Percentiles rank a stretch among this genome's conserved stretches.
These are phyloP conservation scores for Mollisia scopiformis DNA, from an alignment of 2,329 filamentous ascomycete species.

Conservation along the genomic window DNA sequence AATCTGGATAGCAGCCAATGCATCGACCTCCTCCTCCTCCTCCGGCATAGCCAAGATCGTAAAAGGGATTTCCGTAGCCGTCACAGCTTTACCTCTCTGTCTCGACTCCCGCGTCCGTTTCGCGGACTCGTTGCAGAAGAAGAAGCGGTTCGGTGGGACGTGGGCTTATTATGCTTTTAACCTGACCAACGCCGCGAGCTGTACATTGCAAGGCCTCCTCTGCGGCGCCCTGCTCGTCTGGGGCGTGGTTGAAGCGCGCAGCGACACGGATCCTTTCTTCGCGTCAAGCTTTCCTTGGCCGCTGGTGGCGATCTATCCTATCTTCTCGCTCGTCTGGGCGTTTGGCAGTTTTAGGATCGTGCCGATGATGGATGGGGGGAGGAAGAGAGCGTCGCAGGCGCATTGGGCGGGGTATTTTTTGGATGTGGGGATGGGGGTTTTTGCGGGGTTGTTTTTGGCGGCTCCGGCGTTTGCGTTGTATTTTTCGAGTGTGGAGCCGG, in stretches of 20 bases:
- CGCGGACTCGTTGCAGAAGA: neutral
- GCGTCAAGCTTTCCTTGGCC: slow-evolving; percentile 9
- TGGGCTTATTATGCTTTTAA: slow-evolving; percentile 6
- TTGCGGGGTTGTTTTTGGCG: slow-evolving; percentile 8
- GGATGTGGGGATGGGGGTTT: slow-evolving; percentile 8
- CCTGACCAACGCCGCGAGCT: slow-evolving; percentile 3
- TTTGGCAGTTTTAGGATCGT: neutral
- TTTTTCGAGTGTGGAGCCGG: neutral
- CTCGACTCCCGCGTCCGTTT: slow-evolving; percentile 6
- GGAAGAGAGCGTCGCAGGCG: slow-evolving; percentile 3
- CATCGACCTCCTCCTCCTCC: neutral
- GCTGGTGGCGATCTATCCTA: slow-evolving; percentile 3
- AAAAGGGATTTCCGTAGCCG: slow-evolving; percentile 4
- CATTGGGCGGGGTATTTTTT: slow-evolving; percentile 9
- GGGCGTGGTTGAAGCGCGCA: slow-evolving; percentile 1
- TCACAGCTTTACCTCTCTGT: slow-evolving; percentile 9
- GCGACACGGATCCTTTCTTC: neutral
- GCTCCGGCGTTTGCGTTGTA: slow-evolving; percentile 4
- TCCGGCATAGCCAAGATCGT: slow-evolving; percentile 5
- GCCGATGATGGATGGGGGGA: slow-evolving; percentile 7
- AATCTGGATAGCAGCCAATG: slow-evolving; percentile 2
- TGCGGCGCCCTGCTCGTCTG: slow-evolving; percentile 3
- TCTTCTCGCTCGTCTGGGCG: slow-evolving; percentile 8
- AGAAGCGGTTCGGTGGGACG: neutral
- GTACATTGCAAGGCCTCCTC: slow-evolving; percentile 3